A percentile compares a stretch with the other conserved stretches of the same genome.
phyloP scores from a whole-genome alignment of 2,329 filamentous ascomycete genomes.

The Dothiorella sarmentorum region DNA sequence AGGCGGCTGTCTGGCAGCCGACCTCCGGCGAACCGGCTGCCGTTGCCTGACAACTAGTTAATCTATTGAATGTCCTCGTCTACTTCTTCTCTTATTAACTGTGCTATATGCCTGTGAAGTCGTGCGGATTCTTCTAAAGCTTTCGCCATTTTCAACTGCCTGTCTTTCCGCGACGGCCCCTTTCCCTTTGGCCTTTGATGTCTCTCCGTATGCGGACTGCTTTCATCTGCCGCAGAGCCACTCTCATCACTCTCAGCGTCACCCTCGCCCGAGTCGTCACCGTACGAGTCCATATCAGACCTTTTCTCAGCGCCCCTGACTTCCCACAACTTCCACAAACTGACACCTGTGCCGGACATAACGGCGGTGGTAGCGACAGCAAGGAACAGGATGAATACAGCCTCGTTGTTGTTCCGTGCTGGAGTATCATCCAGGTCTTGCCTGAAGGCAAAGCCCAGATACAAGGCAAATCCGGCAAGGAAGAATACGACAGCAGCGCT shows the following conservation, averaged over 20 bases:
- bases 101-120: neutral
- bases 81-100: neutral
- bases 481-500: neutral
- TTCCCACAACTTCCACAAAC: constrained; percentile 3
- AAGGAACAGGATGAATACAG: neutral
- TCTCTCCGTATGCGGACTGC: neutral
- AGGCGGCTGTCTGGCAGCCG: too few relatives aligned
- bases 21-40: too few relatives aligned
- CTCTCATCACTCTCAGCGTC: neutral
- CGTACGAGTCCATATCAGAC: neutral
- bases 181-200: neutral
- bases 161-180: neutral
- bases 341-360: neutral
- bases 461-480: neutral
- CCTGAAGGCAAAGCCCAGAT: constrained; percentile 6
- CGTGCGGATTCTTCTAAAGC: neutral
- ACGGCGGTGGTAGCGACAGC: neutral
- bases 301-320: neutral
- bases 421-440: constrained; percentile 10
- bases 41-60: too few relatives aligned
- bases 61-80: neutral
- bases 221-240: neutral
- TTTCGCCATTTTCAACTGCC: neutral
- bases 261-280: neutral
- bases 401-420: constrained; percentile 6